Base-by-base conservation (phyloP, 257 asterid species). In the Plantago major region DNA sequence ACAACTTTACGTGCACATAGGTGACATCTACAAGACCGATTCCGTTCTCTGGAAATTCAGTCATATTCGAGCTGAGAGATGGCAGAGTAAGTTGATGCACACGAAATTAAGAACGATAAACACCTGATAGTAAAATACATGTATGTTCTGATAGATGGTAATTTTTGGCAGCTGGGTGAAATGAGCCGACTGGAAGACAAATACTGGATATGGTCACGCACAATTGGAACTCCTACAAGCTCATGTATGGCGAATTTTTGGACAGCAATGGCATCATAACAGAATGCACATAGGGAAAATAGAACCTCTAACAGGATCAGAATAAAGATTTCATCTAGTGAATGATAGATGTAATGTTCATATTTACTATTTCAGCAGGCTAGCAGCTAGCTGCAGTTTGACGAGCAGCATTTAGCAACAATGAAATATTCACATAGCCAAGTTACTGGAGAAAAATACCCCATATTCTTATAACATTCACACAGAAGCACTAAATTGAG, bases 181-280 rank as follows among this genome's bases (percentile, higher is more conserved):
- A 54, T 90, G 87, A 70, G 52, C 47, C 82, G 75, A 42, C 58
- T 9, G 60, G 96, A 72, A 6, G 82, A 78, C 60, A 54, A 19
- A 45, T 45, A 68, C 5, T 88, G 98, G 98, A 48, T 55, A 59
- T 91, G 98, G 98, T 67, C 86, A 15, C 91, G 82, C 7, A 84
- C 84, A 40, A 90, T 90, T 42, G 94, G 75, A 19, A 90, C 98
- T 57, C 98, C 98, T n/a, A 71, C 81, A 38, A 90, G 90, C 76
- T 77, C 68, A 55, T 90, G 96, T 54, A 22, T 71, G 75, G 80
- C 75, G 1, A 67, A 67, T 72, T 78, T 74, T 58, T 85, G 95
- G 94, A 75, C 89, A 37, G 64, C 91, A 16, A 62, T 67, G 80
- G 86, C 87, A 66, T 65, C 83, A 48, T 82, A 67, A 63, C 26